Base-by-base conservation (phyloP, 2,329 filamentous ascomycete genomes). In the Penicillium sp. region DNA sequence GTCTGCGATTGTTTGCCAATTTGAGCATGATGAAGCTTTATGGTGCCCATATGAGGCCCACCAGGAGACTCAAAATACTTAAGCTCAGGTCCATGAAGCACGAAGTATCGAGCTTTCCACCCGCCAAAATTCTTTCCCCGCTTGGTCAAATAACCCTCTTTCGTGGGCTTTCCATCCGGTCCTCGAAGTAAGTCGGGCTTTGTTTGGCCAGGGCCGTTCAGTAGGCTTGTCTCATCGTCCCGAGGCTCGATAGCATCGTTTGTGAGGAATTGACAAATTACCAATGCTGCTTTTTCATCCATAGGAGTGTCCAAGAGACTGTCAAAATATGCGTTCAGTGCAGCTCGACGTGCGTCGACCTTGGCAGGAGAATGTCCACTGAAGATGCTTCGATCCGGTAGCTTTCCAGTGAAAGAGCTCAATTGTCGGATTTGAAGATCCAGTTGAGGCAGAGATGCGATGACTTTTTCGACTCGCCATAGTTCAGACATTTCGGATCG, bases 61-160 rank as follows among this genome's bases (percentile, higher is more conserved):
- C 91, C 90, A 3, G 88, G 89, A 2, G 85, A 81, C 66, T 98
- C 93, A 57, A 87, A 97, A 63, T 98, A 98, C 56, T 86, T 89
- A 56, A 98, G 70, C 41, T 83, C 75, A 4, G 83, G 78, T 7
- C 81, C 82, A 53, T 86, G 79, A 3, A 87, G 70, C 10, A 84
- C 75, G 57, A 86, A 86, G 57, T 80, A 86, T 41, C 83, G 72
- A 8, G 89, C 90, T 68, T 98, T 98, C 93, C 93, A 98, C 33
- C 93, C 93, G 36, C 93, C 93, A 69, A 98, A 98, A 59, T 97
- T 97, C 74, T 98, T 98, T 33, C 93, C 93, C 53, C 87, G 81
- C 71, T 98, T 98, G 2, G 93, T 97, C 34, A 98, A 72, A 64
- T 97, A 98, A 7, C 93, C 93, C 59, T 83, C 90, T 59, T 87